Evolutionary conservation across 805 yeast species (phyloP).

Genomic region (Metschnikowia rubicola): DNA sequence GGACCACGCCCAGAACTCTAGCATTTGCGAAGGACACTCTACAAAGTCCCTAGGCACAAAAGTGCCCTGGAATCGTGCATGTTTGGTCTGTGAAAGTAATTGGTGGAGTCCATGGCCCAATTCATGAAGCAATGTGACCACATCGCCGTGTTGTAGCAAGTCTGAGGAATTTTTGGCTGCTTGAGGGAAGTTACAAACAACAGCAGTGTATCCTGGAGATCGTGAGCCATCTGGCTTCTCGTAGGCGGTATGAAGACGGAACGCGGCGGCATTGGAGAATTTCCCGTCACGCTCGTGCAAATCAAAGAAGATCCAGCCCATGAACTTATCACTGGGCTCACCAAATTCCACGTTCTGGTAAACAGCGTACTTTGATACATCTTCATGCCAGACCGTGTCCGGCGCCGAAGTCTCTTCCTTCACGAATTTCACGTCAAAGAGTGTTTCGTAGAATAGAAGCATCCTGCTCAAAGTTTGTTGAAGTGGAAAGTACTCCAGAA

Average conservation of each 20-base stretch:
- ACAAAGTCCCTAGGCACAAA: slow-evolving; percentile 81
- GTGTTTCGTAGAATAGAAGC: slow-evolving; percentile 64
- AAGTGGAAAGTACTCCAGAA: slow-evolving; percentile 77
- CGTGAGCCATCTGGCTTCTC: slow-evolving; percentile 46
- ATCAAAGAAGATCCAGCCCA: slow-evolving; percentile 78
- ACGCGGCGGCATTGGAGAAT: slow-evolving; percentile 85
- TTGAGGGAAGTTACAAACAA: slow-evolving; percentile 81
- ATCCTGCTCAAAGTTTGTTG: slow-evolving; percentile 61
- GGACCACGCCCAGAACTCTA: slow-evolving; percentile 87
- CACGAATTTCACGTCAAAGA: slow-evolving; percentile 65
- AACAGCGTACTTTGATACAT: slow-evolving; percentile 69
- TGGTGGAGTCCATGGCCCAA: slow-evolving; percentile 87
- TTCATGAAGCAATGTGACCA: slow-evolving; percentile 83
- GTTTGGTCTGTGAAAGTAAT: slow-evolving; percentile 60
- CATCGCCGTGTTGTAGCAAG: slow-evolving; percentile 70
- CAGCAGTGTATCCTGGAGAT: slow-evolving; percentile 62
- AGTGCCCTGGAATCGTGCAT: slow-evolving; percentile 71
- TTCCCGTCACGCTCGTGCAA: slow-evolving; percentile 83
- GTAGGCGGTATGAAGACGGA: slow-evolving; percentile 66
- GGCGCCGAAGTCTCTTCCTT: slow-evolving; percentile 40
- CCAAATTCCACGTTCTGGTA: slow-evolving; percentile 51
- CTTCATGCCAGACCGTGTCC: slow-evolving; percentile 70
- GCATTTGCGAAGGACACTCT: slow-evolving; percentile 86
- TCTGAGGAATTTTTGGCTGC: slow-evolving; percentile 68
- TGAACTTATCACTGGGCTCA: slow-evolving; percentile 46